A percentile compares a stretch with the other conserved stretches of the same genome.
Conservation (phyloP, 75 land plant genomes). For the Chamaecyparis obtusa region DNA sequence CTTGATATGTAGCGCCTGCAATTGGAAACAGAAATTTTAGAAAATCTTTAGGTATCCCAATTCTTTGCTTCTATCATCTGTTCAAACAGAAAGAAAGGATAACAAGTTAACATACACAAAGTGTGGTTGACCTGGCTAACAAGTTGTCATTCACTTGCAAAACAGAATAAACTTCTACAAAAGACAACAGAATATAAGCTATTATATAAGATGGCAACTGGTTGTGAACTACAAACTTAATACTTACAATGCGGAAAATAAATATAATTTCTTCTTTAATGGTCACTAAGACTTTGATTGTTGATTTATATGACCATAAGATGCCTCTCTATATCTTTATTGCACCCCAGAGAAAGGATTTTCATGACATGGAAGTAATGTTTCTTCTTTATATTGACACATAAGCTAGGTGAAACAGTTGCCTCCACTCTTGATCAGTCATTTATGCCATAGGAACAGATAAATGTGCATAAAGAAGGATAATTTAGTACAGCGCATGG, state of each 20-base stretch:
- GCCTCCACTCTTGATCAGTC: neutral
- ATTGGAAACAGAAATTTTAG: neutral
- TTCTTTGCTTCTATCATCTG: neutral
- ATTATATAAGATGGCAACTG: neutral
- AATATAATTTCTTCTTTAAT: neutral
- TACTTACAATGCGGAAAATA: neutral
- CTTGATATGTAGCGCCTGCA: constrained; percentile 87
- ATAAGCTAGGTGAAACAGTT: neutral
- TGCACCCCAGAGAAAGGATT: neutral
- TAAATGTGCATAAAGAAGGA: neutral
- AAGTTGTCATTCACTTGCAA: neutral
- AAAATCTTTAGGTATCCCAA: neutral
- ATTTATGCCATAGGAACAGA: neutral
- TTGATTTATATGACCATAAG: neutral
- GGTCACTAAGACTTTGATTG: neutral
- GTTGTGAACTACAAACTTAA: neutral
- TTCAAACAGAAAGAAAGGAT: neutral
- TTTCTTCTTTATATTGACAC: neutral
- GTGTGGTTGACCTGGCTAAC: neutral
- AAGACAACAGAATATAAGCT: neutral
- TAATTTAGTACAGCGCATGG: no score
- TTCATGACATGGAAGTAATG: neutral
- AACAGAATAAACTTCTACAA: neutral
- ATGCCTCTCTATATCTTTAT: neutral
- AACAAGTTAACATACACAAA: neutral